phyloP scores from a whole-genome alignment of 192 early-diverging fungal genomes.

The Backusella australiensis region DNA sequence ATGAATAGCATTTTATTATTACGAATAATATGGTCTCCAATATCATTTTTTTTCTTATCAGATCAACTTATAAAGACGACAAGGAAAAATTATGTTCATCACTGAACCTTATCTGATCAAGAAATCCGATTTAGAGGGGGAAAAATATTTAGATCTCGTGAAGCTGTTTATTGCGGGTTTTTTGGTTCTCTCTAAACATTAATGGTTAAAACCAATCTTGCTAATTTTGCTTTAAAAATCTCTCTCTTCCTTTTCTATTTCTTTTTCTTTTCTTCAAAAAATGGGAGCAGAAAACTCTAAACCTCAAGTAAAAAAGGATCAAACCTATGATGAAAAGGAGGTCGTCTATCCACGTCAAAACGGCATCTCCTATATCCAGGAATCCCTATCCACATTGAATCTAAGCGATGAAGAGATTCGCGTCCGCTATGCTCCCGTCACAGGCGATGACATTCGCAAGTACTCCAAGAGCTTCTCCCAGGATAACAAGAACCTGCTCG shows the following conservation, averaged over 20 bases:
- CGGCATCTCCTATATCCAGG: background rate
- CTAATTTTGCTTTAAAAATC: background rate
- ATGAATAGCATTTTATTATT: too few species aligned
- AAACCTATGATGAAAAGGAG: background rate
- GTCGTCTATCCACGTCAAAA: background rate
- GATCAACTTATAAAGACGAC: too few species aligned
- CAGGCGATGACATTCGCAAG: slow-evolving; percentile 13
- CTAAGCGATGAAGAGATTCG: background rate
- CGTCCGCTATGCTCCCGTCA: slow-evolving; percentile 11
- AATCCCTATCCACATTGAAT: background rate
- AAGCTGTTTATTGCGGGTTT: background rate
- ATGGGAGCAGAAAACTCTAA: slow-evolving; percentile 4
- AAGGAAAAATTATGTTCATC: background rate
- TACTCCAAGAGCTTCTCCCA: slow-evolving; percentile 47
- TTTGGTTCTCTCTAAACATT: background rate
- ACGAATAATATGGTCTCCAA: too few species aligned
- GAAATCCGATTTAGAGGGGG: background rate
- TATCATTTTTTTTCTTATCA: too few species aligned
- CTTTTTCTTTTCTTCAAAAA: background rate
- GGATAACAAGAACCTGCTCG: slow-evolving; percentile 68
- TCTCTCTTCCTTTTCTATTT: background rate
- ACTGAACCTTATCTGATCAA: background rate
- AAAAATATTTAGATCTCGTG: too few species aligned
- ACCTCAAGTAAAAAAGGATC: background rate
- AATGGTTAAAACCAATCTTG: background rate